A percentile compares a stretch with the other conserved stretches of the same genome.
Evolutionary conservation across 192 early-diverging fungal genomes (phyloP).

Genomic region (Funneliformis mosseae): DNA sequence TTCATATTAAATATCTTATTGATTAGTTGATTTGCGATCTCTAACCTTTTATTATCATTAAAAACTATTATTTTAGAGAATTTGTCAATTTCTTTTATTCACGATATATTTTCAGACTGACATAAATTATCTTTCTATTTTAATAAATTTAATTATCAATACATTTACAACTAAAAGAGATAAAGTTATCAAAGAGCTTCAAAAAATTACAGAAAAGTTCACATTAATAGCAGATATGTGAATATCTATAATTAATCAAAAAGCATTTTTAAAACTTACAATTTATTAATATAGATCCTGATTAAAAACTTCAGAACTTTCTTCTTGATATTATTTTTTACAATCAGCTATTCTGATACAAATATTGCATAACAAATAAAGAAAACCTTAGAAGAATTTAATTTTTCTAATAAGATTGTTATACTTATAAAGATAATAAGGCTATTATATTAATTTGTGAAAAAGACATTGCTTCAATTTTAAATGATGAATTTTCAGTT

Average conservation of each 20-base stretch:
- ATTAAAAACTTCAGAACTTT: constrained; percentile 1
- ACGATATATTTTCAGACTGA: background rate
- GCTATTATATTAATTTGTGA: background rate
- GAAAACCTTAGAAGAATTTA: background rate
- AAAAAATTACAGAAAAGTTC: background rate
- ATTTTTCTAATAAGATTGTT: background rate
- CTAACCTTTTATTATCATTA: background rate
- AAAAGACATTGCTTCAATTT: background rate
- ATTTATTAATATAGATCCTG: constrained; percentile 16
- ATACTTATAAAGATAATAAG: constrained; percentile 7
- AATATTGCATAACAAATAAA: background rate
- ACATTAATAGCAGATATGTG: constrained; percentile 21
- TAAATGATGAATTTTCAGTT: background rate
- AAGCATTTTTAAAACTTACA: constrained; percentile 15
- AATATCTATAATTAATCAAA: background rate
- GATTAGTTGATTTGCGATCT: background rate
- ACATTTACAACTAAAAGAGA: background rate
- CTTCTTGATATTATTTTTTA: constrained; percentile 15
- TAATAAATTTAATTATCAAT: background rate
- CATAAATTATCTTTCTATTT: background rate
- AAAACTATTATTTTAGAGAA: background rate
- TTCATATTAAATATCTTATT: background rate
- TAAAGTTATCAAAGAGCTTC: background rate
- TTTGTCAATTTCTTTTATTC: background rate
- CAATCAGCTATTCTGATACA: background rate